These are phyloP conservation scores for Mycosphaerella sp. DNA, from an alignment of 2,329 filamentous ascomycete species.

Conservation along the genomic window DNA sequence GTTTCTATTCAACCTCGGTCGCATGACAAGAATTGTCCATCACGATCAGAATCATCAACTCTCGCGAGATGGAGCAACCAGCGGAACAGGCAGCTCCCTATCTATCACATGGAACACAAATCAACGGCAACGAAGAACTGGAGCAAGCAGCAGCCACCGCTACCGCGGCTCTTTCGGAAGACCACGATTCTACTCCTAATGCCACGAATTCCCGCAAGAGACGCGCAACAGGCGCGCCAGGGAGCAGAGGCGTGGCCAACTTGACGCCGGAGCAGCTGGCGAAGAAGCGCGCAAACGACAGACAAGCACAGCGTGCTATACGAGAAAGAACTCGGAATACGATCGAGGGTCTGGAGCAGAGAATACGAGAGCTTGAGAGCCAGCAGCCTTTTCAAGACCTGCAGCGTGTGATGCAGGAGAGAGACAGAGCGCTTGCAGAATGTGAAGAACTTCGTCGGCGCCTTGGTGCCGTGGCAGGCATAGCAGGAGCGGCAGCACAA, in stretches of 20 bases:
- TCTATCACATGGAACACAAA: not conserved
- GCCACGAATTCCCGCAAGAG: conserved; percentile 29
- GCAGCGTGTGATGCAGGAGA: conserved; percentile 62
- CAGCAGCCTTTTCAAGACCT: conserved; percentile 81
- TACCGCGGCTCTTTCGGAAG: conserved; percentile 19
- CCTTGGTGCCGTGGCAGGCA: conserved; percentile 38
- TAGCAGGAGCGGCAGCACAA: conserved; percentile 21
- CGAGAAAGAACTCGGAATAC: conserved; percentile 73
- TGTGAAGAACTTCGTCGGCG: conserved; percentile 70
- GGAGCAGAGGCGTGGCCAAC: conserved; percentile 68
- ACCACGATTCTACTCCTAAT: conserved; percentile 19
- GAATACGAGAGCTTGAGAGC: conserved; percentile 67
- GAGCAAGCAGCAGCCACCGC: conserved; percentile 39
- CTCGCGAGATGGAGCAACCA: conserved; percentile 3
- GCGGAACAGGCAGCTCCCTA: not conserved
- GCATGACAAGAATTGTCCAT: not conserved
- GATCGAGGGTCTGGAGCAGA: conserved; percentile 66
- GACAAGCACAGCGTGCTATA: conserved; percentile 79
- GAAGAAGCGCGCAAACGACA: conserved; percentile 85
- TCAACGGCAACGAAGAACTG: conserved; percentile 31
- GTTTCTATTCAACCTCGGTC: not conserved
- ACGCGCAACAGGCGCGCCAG: conserved; percentile 33
- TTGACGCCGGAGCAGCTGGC: conserved; percentile 82
- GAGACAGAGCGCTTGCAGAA: conserved; percentile 66
- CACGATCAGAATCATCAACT: not conserved